These are phyloP conservation scores for Rutidosis leptorrhynchoides DNA, from an alignment of 129 eudicot genomes.

Conservation along the genomic window DNA sequence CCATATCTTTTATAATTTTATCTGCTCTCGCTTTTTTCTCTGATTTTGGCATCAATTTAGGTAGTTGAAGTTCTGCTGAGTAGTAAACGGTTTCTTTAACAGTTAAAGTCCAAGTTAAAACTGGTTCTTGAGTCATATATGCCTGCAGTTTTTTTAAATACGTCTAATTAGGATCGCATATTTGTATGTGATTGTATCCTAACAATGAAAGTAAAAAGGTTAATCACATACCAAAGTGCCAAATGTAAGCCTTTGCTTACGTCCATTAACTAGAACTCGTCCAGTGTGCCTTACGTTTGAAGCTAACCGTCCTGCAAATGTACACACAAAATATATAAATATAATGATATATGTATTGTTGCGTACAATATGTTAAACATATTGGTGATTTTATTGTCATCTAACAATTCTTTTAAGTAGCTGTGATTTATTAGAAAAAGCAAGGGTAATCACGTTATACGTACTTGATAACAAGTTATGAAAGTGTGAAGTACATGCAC, in stretches of 20 bases:
- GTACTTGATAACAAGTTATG: too few relatives aligned
- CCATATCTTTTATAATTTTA: slow-evolving; percentile 73
- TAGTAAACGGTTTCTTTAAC: slow-evolving; percentile 73
- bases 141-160: slow-evolving; percentile 35
- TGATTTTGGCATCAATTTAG: slow-evolving; percentile 47
- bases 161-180: neutral
- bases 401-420: too few relatives aligned
- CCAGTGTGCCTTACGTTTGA: slow-evolving; percentile 50
- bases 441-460: too few relatives aligned
- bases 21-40: slow-evolving; percentile 70
- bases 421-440: too few relatives aligned
- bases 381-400: too few relatives aligned
- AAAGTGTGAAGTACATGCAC: too few relatives aligned
- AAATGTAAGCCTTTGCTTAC: slow-evolving; percentile 52
- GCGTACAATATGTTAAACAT: too few relatives aligned
- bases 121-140: slow-evolving; percentile 71
- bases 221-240: slow-evolving; percentile 58
- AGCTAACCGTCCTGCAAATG: slow-evolving; percentile 49
- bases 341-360: neutral
- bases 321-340: neutral
- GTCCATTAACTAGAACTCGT: slow-evolving; percentile 58
- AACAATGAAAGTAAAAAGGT: neutral
- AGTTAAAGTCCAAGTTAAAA: slow-evolving; percentile 59
- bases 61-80: slow-evolving; percentile 76
- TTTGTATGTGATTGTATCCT: neutral